These are phyloP conservation scores for Zymoseptoria pseudotritici DNA, from an alignment of 2,329 filamentous ascomycete species.

Conservation along the genomic window DNA sequence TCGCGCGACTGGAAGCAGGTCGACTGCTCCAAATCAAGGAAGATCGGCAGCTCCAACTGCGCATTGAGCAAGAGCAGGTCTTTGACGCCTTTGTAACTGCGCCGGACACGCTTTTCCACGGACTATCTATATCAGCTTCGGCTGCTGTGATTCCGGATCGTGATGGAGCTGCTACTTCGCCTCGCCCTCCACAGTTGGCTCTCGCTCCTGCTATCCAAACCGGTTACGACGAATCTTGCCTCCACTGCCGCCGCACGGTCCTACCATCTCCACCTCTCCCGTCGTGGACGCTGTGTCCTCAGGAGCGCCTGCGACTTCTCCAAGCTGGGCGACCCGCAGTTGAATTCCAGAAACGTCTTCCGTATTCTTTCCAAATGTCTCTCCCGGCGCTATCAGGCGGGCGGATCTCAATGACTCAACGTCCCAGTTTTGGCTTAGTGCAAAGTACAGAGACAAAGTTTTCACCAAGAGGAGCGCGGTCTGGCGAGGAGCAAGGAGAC, in stretches of 20 bases:
- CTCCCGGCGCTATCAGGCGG: background rate
- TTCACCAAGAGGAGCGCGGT: background rate
- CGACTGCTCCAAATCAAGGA: background rate
- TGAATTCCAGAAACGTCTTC: background rate
- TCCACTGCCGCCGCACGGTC: background rate
- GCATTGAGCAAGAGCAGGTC: background rate
- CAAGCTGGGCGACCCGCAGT: background rate
- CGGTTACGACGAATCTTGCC: background rate
- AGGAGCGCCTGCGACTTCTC: background rate
- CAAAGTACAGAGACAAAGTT: background rate
- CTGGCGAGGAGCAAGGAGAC: background rate
- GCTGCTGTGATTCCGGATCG: background rate
- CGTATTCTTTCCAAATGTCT: background rate
- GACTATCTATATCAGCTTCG: background rate
- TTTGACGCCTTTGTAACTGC: background rate
- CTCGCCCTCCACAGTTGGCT: background rate
- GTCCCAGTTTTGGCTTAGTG: background rate
- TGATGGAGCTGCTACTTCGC: background rate
- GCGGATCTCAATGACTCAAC: background rate
- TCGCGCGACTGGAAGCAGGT: background rate
- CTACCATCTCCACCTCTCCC: background rate
- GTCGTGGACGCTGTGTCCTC: background rate
- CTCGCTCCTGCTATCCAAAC: background rate
- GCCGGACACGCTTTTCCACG: background rate
- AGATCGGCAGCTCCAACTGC: background rate